Evolutionary conservation across 2,329 filamentous ascomycete species (phyloP).

Genomic region (Epichloe gansuensis): DNA sequence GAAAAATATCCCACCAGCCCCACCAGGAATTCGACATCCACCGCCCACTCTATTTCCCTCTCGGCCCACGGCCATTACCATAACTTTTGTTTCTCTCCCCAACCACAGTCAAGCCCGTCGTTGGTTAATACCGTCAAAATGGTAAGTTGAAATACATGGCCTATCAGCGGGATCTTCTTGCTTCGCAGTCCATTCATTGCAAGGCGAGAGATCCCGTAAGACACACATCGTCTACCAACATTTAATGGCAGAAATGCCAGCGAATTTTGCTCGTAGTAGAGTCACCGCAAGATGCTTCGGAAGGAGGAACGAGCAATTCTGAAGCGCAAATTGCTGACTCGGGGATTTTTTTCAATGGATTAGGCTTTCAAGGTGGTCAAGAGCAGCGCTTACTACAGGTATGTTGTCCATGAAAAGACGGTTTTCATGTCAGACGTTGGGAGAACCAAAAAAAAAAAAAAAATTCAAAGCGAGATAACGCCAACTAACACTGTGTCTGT

Average conservation of each 20-base stretch:
- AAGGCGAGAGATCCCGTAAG: neutral
- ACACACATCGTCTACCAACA: neutral
- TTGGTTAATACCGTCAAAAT: conserved; percentile 50
- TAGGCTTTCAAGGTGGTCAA: conserved; percentile 89
- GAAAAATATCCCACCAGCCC: conserved; percentile 11
- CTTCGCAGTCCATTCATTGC: neutral
- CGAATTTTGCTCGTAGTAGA: conserved; percentile 34
- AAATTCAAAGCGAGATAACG: too few species aligned
- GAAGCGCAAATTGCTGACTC: conserved; percentile 99
- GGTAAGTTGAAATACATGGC: conserved; percentile 44
- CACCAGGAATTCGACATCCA: conserved; percentile 24
- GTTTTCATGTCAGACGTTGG: too few species aligned
- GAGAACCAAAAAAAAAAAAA: too few species aligned
- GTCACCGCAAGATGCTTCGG: conserved; percentile 99
- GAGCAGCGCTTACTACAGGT: conserved; percentile 99
- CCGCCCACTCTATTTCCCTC: neutral
- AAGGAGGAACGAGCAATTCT: conserved; percentile 49
- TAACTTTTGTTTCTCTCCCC: conserved; percentile 15
- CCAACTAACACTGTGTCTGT: neutral
- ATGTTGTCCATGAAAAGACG: conserved; percentile 4
- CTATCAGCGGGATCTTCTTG: conserved; percentile 16
- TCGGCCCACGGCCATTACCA: neutral
- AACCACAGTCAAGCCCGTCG: conserved; percentile 22
- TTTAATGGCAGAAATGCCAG: conserved; percentile 31
- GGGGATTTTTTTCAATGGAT: conserved; percentile 34